These are phyloP conservation scores for Acorus calamus DNA, from an alignment of 106 monocot species.

Conservation along the genomic window DNA sequence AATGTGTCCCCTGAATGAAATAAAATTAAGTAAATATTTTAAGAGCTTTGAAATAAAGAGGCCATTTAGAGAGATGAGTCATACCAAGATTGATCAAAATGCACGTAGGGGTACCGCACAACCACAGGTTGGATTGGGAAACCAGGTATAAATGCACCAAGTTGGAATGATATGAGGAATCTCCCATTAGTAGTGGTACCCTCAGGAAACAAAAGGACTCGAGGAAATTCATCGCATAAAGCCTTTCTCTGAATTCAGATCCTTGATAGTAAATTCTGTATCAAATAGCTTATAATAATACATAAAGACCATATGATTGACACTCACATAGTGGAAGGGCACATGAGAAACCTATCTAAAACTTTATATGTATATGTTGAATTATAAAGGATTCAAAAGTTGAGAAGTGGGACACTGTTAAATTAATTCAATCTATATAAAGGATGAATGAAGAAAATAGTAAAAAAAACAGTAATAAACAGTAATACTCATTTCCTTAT, in stretches of 20 bases:
- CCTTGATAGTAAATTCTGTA: conserved; percentile 70
- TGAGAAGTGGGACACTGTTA: no score
- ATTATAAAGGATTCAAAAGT: no score
- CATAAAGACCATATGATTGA: neutral
- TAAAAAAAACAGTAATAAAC: no score
- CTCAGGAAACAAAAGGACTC: conserved; percentile 84
- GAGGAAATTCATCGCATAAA: conserved; percentile 61
- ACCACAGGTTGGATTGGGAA: conserved; percentile 81
- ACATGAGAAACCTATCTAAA: no score
- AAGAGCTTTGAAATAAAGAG: neutral
- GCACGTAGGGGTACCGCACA: conserved; percentile 84
- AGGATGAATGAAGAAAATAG: no score
- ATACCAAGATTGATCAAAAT: conserved; percentile 99
- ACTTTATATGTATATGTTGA: no score
- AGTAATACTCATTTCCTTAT: no score
- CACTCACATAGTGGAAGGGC: no score
- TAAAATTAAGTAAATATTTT: neutral
- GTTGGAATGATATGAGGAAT: conserved; percentile 78
- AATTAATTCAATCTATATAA: no score
- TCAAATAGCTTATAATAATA: conserved; percentile 51
- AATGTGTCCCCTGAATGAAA: conserved; percentile 60
- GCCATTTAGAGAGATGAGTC: neutral
- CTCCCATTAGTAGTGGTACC: conserved; percentile 97
- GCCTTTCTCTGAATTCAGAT: conserved; percentile 97
- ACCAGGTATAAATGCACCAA: conserved; percentile 85